Conservation (phyloP, 176 grass and related monocot genomes). For the Elymus sibiricus region DNA sequence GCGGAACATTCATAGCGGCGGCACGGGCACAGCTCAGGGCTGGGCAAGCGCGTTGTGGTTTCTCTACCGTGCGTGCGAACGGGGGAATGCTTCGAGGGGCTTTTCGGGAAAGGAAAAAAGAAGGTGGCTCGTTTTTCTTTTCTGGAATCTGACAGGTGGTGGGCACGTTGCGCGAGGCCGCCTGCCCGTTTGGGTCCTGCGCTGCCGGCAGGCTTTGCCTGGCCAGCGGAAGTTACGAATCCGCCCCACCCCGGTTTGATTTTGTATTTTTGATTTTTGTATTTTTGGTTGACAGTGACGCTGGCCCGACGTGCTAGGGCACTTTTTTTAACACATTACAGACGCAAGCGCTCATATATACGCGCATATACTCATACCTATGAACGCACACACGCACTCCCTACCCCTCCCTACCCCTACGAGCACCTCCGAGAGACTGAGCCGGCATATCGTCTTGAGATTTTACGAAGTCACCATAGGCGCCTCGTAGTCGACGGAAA, state of each 20-base stretch:
- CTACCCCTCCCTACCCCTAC: too few species aligned
- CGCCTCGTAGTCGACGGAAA: too few species aligned
- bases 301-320: not conserved
- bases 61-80: not conserved
- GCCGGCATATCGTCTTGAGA: too few species aligned
- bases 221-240: not conserved
- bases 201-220: not conserved
- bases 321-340: too few species aligned
- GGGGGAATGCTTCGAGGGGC: not conserved
- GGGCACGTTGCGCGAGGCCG: not conserved
- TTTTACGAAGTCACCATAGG: too few species aligned
- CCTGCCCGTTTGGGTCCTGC: not conserved
- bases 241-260: not conserved
- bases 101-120: not conserved
- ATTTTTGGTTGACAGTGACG: not conserved
- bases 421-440: too few species aligned
- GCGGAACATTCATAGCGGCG: slow-evolving; percentile 23
- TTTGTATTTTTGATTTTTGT: not conserved
- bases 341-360: too few species aligned
- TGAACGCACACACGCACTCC: too few species aligned
- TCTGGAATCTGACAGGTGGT: not conserved
- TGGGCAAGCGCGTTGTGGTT: not conserved
- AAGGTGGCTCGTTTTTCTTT: not conserved
- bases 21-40: not conserved
- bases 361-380: too few species aligned